These are phyloP conservation scores for Xerocomus nothofagi DNA, from an alignment of 1,284 basidiomycete genomes.

Conservation along the genomic window DNA sequence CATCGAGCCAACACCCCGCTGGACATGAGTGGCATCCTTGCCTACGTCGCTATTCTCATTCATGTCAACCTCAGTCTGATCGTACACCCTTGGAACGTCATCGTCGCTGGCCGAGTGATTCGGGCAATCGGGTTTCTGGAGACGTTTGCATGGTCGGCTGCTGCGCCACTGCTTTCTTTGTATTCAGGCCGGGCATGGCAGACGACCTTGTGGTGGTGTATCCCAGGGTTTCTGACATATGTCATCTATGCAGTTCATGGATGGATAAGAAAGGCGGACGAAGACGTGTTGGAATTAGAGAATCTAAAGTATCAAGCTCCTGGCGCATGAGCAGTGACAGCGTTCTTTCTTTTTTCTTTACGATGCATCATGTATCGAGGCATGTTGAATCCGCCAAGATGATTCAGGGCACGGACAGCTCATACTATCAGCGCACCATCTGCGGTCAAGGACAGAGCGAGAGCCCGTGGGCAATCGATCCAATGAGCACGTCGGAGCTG, in stretches of 20 bases:
- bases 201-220: slow-evolving; percentile 52
- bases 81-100: slow-evolving; percentile 35
- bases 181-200: slow-evolving; percentile 50
- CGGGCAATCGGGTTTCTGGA: slow-evolving; percentile 43
- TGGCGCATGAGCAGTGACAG: slow-evolving; percentile 43
- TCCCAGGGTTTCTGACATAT: slow-evolving; percentile 42
- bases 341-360: not conserved
- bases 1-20: slow-evolving; percentile 27
- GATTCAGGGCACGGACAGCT: too few species aligned
- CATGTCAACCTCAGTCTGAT: slow-evolving; percentile 48
- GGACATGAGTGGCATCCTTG: slow-evolving; percentile 42
- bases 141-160: slow-evolving; percentile 44
- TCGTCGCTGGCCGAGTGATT: slow-evolving; percentile 27
- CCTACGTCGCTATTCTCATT: slow-evolving; percentile 45
- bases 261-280: slow-evolving; percentile 44
- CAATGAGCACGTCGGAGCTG: too few species aligned
- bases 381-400: too few species aligned
- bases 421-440: too few species aligned
- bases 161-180: slow-evolving; percentile 48
- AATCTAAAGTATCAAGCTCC: slow-evolving; percentile 52
- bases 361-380: not conserved
- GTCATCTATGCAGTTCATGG: slow-evolving; percentile 45
- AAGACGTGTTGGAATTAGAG: slow-evolving; percentile 51
- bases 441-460: too few species aligned
- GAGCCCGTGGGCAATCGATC: too few species aligned